Evolutionary conservation across 2,329 filamentous ascomycete species (phyloP), one percentile per base, ranked within the genome.

Genomic region (Aspergillus hiratsukae): DNA sequence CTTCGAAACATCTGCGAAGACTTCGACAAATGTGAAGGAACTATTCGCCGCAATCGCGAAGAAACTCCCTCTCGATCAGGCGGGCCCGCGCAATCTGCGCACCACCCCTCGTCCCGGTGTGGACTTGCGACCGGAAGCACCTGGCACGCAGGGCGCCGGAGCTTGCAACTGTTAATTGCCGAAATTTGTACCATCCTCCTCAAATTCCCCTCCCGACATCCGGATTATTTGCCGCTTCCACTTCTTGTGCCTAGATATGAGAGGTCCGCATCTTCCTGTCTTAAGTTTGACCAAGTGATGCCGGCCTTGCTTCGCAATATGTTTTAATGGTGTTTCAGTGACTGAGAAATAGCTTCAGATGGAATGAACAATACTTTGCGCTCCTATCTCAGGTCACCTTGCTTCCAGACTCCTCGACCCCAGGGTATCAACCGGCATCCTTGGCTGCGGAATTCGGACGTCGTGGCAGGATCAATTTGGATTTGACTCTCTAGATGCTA

Each of bases 1-100:
- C 82, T 99, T 99, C 75, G 94, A 99, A 77, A 99, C 94, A 3
- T 97, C 92, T 10, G 94, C 94, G 64, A 99, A 99, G 83, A 96
- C 93, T 40, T 89, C 91, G 56, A 91, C 96, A 78, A 99, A 99
- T 68, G 94, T 99, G 54, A 85, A 87, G 69, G 94, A 97, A 66
- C 82, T 99, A 53, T 99, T 99, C 78, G 97, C 93, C 45, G 91
- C 91, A 57, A 97, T 99, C 72, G 94, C 94, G 60, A 96, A 93
- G 87, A 97, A 96, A 78, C 82, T 99, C 63, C 94, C 94, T 31
- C 87, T 97, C 66, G 94, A 99, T 72, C 94, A 97, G 77, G 92
- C 87, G 51, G 93, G 92, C n/a, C 91, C 93, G 61, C 86, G 93
- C 72, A 92, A 92, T 74, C 82, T 92, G 71, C 83, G 92, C 66